These are phyloP conservation scores for Hypoxylon lienhwacheense DNA, from an alignment of 495 filamentous ascomycete genomes.

Conservation along the genomic window DNA sequence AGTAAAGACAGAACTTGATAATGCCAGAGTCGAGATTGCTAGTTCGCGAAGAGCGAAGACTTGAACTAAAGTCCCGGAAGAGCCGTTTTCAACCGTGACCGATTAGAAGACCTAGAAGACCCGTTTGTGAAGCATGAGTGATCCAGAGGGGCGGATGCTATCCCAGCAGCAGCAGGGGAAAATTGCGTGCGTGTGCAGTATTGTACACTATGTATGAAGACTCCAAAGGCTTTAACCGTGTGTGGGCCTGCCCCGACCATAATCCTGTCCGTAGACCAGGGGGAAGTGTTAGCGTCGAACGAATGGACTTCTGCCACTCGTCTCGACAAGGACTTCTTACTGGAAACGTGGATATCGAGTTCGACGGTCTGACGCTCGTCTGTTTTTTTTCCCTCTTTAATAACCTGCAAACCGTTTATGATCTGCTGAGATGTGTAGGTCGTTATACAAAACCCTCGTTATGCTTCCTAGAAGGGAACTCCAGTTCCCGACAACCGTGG, in stretches of 20 bases:
- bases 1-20: slow-evolving; percentile 4
- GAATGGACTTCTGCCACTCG: slow-evolving; percentile 26
- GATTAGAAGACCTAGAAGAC: slow-evolving; percentile 24
- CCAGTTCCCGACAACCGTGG: slow-evolving; percentile 5
- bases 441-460: slow-evolving; percentile 3
- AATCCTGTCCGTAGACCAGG: slow-evolving; percentile 32
- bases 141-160: slow-evolving; percentile 34
- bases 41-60: slow-evolving; percentile 12
- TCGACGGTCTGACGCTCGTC: slow-evolving; percentile 1
- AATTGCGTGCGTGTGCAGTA: slow-evolving; percentile 39
- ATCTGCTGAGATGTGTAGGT: slow-evolving; percentile 6
- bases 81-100: slow-evolving; percentile 28
- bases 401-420: slow-evolving; percentile 5
- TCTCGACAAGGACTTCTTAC: slow-evolving; percentile 27
- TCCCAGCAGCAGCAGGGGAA: slow-evolving; percentile 39
- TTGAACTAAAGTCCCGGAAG: slow-evolving; percentile 25
- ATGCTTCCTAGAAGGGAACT: slow-evolving; percentile 13
- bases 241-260: slow-evolving; percentile 34
- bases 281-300: slow-evolving; percentile 35
- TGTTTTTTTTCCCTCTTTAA: slow-evolving; percentile 8
- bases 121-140: slow-evolving; percentile 25
- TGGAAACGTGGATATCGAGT: slow-evolving; percentile 27
- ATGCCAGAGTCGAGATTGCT: slow-evolving; percentile 20
- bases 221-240: slow-evolving; percentile 30
- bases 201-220: slow-evolving; percentile 22